Evolutionary conservation across 768 basidiomycete genomes (phyloP).

Genomic region (Gloeopeniophorella convolvens): DNA sequence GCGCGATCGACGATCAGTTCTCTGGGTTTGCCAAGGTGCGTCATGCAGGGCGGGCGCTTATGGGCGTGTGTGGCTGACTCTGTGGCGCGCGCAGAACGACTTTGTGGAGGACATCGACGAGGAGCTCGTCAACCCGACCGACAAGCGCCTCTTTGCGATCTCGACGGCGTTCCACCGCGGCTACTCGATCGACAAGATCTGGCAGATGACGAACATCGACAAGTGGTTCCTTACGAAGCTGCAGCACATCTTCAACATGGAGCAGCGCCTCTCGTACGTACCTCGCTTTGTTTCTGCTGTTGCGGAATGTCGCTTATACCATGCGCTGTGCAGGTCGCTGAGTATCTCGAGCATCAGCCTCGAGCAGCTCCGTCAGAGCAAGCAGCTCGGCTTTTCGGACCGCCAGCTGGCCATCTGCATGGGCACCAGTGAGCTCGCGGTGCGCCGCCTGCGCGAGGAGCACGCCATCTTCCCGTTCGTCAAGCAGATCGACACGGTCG

Average conservation of each 20-base stretch:
- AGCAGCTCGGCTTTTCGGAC: slow-evolving; percentile 96
- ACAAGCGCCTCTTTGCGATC: slow-evolving; percentile 96
- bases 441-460: slow-evolving; percentile 86
- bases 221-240: slow-evolving; percentile 96
- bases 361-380: slow-evolving; percentile 68
- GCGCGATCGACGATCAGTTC: slow-evolving; percentile 95
- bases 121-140: slow-evolving; percentile 90
- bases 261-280: slow-evolving; percentile 66
- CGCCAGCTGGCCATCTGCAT: slow-evolving; percentile 78
- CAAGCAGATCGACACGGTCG: slow-evolving; percentile 99
- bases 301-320: not conserved
- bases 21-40: slow-evolving; percentile 80
- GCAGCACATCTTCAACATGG: slow-evolving; percentile 76
- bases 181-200: slow-evolving; percentile 92
- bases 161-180: slow-evolving; percentile 89
- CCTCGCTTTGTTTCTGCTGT: not conserved
- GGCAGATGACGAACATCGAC: slow-evolving; percentile 98
- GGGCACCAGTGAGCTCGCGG: slow-evolving; percentile 87
- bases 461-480: slow-evolving; percentile 78
- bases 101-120: slow-evolving; percentile 87
- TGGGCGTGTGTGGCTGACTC: not conserved
- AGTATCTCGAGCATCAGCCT: slow-evolving; percentile 58
- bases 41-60: slow-evolving; percentile 19
- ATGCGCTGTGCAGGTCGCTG: slow-evolving; percentile 40
- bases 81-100: slow-evolving; percentile 53